Base-by-base conservation (phyloP, 2,329 filamentous ascomycete species). In the Pseudogymnoascus sp. region DNA sequence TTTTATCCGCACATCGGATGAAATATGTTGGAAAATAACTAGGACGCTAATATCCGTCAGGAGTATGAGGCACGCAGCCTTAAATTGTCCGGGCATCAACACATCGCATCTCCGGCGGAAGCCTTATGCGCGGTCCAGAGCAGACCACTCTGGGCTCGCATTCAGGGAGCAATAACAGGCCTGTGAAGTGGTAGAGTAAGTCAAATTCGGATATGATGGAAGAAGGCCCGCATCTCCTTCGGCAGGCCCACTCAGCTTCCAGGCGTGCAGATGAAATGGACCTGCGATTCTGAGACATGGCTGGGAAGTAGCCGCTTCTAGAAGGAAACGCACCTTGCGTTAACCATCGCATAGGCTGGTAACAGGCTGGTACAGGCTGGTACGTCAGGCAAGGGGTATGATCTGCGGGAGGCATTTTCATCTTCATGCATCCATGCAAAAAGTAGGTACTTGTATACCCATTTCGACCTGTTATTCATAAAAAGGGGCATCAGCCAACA, bases 391-490 rank as follows among this genome's bases (percentile, higher is more conserved):
- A 34, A 57, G 25, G 51, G 51, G 51, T 7, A 34, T 57, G 51
- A 57, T 57, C 51, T 57, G 28, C 51, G 28, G 28, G 51, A 34
- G n/a, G 51, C 51, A 57, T 57, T 57, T 57, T 19, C 25, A 57
- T 57, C 28, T 57, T 57, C 51, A 57, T 57, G 51, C 51, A 57
- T 34, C 51, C 51, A 57, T 57, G 51, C 51, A 57, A 57, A 54
- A 34, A 25, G 10, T 34, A 19, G 10, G 51, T 57, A 57, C 25
- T 57, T 57, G 48, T 54, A 54, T 28, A 34, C 51, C 10, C n/a
- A 11, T 13, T 57, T 28, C 10, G 34, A 57, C 10, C n/a, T 57
- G 51, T 34, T 57, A 57, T 34, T 19, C 11, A 13, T 6, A 13
- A 34, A 51, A 57, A 57, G 51, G 51, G 51, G 51, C 25, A 8